Base-by-base conservation (phyloP, 345 rosid species). In the Kandelia obovata region DNA sequence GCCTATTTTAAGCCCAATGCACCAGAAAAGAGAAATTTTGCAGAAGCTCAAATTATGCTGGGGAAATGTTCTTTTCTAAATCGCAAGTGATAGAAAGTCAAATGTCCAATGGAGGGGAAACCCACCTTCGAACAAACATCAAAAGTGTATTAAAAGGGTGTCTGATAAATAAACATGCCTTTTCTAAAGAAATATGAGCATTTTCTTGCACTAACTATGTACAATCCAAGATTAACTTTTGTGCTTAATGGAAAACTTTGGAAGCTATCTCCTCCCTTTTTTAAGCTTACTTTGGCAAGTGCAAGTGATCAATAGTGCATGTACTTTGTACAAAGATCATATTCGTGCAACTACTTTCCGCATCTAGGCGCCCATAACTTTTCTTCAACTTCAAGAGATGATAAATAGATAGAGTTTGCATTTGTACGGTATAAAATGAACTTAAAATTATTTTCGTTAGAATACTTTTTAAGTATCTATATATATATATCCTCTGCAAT, bases 71-170 rank as follows among this genome's bases (percentile, higher is more conserved):
- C 46, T 39, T 10, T 3, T 43, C 19, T 11, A 13, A 39, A 15
- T 43, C 49, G 7, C 57, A 53, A 7, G 23, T 5, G n/a, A 9
- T 20, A 21, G 20, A 55, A 55, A 7, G 19, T n/a, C 13, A 55
- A 23, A 55, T 16, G 58, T 10, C 2, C 56, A 53, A 4, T 1
- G 21, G 56, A 49, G 15, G 43, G 13, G 23, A 17, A 31, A 52
- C 34, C 37, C 46, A 31, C 20, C 39, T 51, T 47, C 43, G 34
- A 16, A 59, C 46, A 60, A 28, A 7, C 37, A 34, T 34, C 10
- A 60, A 28, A 68, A 55, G 27, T 61, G 59, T 10, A 60, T 5
- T 8, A 69, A 67, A 71, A 64, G 75, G 69, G 68, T 57, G 70
- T 65, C 6, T 31, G 35, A 62, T 43, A 65, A 72, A 43, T 64